phyloP scores from a whole-genome alignment of 306 rosid species.

The Quercus mongolica region DNA sequence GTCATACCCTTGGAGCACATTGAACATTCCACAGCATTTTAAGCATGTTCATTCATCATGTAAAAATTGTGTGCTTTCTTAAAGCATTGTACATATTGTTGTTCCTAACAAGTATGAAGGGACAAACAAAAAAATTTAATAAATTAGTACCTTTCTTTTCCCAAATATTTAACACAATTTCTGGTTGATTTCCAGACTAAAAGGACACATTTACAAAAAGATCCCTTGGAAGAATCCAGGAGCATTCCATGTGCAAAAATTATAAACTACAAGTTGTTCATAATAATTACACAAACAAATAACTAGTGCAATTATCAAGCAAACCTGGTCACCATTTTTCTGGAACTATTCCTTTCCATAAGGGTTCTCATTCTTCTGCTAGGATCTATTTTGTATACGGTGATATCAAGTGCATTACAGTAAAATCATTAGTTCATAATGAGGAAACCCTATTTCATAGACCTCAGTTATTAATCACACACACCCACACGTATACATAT shows the following conservation, averaged over 20 bases:
- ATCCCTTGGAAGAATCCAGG: not conserved
- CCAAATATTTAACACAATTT: too few species aligned
- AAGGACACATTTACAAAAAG: not conserved
- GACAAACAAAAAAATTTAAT: too few species aligned
- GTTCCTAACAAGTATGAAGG: too few species aligned
- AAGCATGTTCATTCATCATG: not conserved
- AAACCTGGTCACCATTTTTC: not conserved
- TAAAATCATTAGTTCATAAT: not conserved
- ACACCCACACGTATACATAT: not conserved
- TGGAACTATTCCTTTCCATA: not conserved
- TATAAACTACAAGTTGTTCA: not conserved
- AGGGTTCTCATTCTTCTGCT: not conserved
- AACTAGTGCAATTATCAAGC: not conserved
- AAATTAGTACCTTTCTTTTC: too few species aligned
- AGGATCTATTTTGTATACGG: not conserved
- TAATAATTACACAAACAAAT: not conserved
- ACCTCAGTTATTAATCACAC: not conserved
- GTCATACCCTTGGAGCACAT: slow-evolving; percentile 6
- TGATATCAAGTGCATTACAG: not conserved
- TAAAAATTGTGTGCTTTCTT: not conserved
- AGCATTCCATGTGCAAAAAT: not conserved
- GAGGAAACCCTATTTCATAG: not conserved
- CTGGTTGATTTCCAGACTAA: too few species aligned
- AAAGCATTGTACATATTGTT: not conserved
- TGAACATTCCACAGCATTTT: not conserved